Base-by-base conservation (phyloP, 202 grass and related monocot species). In the Carex sylvatica region DNA sequence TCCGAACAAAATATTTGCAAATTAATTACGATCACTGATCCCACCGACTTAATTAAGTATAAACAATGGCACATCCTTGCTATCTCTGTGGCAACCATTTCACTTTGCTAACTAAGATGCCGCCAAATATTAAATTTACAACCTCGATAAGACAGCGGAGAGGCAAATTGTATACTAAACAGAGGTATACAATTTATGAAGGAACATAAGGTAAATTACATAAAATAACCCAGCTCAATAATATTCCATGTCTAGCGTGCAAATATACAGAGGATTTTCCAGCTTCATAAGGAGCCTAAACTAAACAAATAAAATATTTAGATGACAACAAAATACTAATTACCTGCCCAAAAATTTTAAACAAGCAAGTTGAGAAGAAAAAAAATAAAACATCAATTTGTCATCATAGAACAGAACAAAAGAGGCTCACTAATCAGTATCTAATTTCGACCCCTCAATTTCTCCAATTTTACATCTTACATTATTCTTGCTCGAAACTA, bases 301-400 rank as follows among this genome's bases (percentile, higher is more conserved):
- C 61, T 80, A 63, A 47, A 15, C 56, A 80, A 80, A 62, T 33
- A 22, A 80, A 61, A 80, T 80, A 36, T 80, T 80, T 42, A 80
- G 4, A 26, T 65, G 4, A 62, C 31, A 63, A 79, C 42, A 63
- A 26, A 24, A 49, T 65, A 80, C 35, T 46, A 80, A 65, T 52
- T 47, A 74, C 46, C 14, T 49, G 40, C 69, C 42, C 30, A 82
- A 65, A 82, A 77, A 76, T 56, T 36, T 28, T 76, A 76, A 76
- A 58, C 49, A 75, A 46, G 3, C 36, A 70, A 40, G 61, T 60
- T 18, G 23, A 33, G 61, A 81, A 26, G 22, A 47, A 67, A 54
- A 54, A 52, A 19, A 30, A 31, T n/a, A 28, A 49, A 82, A 69
- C 38, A 51, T 30, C 8, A 44, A 53, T 42, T 0, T 47, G 23